Base-by-base conservation (phyloP, 768 basidiomycete species). In the Sutorius australiensis region DNA sequence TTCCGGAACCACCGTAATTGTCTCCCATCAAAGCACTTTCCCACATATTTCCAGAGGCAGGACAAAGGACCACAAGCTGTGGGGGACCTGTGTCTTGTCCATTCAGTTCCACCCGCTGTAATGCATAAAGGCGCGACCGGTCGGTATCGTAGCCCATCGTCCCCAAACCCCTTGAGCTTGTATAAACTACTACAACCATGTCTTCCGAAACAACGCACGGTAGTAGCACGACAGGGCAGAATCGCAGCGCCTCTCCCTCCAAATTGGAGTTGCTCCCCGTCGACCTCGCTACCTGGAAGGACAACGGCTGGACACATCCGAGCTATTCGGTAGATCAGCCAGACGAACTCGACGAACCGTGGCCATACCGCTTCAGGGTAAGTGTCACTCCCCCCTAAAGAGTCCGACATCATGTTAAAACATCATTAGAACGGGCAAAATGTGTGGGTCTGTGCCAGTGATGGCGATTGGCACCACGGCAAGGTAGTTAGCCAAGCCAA, bases 401-500 rank as follows among this genome's bases (percentile, higher is more conserved):
- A 34, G 40, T 36, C 21, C 33, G 33, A 45, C 48, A 50, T 31
- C 54, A 24, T 42, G 30, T 42, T 34, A 33, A 53, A 37, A 34
- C 44, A 30, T 38, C 6, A 24, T 34, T 45, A 82, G 80, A 64
- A 68, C 27, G 75, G 75, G 21, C 76, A 83, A 39, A 37, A 28
- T 16, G 83, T 81, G 27, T 83, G 82, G 83, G 64, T 84, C 14
- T 74, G 72, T 50, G 78, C 76, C 5, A 66, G 69, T 31, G 72
- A 77, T 31, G 75, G 75, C n/a, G 73, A 77, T 41, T 84, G 82
- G 82, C 69, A 72, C 55, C 62, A 49, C 5, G 83, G 82, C n/a
- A 72, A 66, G 48, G 73, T 84, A 12, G 71, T 75, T 27, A 72
- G 79, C 30, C 72, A 71, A 42, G 71, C 69, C 36, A 74, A 75